A percentile compares a stretch with the other conserved stretches of the same genome.
Evolutionary conservation across 2,329 filamentous ascomycete species (phyloP).

Genomic region (Pestalotiopsis sp.): DNA sequence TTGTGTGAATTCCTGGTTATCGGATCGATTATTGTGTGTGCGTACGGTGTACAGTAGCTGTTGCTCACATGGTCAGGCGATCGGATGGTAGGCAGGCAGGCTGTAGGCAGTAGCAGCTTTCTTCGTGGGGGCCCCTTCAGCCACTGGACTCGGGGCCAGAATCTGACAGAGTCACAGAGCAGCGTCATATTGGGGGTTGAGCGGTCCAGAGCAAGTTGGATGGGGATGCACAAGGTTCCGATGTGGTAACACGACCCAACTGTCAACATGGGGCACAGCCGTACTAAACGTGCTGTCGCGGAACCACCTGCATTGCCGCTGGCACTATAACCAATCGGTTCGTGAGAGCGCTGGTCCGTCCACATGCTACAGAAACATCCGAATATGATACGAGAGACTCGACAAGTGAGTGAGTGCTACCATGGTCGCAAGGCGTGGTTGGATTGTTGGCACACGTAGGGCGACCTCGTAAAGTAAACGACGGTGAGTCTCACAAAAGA

Average conservation of each 20-base stretch:
- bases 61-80: not conserved
- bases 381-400: not conserved
- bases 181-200: not conserved
- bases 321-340: not conserved
- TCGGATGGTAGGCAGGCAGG: not conserved
- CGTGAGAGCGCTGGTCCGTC: not conserved
- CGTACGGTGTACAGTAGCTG: not conserved
- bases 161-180: not conserved
- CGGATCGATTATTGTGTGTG: not conserved
- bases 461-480: not conserved
- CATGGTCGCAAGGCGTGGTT: not conserved
- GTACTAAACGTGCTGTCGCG: slow-evolving; percentile 2
- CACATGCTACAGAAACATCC: not conserved
- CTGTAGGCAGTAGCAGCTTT: not conserved
- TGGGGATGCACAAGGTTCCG: not conserved
- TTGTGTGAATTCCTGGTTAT: not conserved
- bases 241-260: slow-evolving; percentile 5
- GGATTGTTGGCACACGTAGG: not conserved
- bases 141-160: not conserved
- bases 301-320: not conserved
- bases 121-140: not conserved
- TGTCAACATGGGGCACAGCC: slow-evolving; percentile 4
- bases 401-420: not conserved
- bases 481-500: not conserved
- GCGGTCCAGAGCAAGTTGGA: not conserved